phyloP scores from a whole-genome alignment of 2,329 filamentous ascomycete species.

The Fusarium sp. region DNA sequence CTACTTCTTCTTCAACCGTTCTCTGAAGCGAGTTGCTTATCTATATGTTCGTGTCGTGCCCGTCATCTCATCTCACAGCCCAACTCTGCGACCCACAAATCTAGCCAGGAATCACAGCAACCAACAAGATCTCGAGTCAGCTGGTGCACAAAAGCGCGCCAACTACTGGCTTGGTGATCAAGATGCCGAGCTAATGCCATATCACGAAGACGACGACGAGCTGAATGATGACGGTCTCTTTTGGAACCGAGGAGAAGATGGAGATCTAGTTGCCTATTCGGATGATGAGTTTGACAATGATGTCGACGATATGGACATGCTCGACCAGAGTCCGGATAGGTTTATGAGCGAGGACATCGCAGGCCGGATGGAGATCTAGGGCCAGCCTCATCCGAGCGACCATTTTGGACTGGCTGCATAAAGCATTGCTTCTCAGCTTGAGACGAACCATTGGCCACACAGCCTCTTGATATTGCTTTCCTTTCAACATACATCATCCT shows the following conservation, averaged over 20 bases:
- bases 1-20: conserved; percentile 98
- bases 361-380: conserved; percentile 70
- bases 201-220: conserved; percentile 60
- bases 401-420: background rate
- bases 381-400: conserved; percentile 8
- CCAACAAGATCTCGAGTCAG: conserved; percentile 48
- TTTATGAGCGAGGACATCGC: conserved; percentile 73
- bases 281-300: conserved; percentile 64
- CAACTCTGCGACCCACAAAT: conserved; percentile 54
- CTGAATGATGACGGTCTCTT: conserved; percentile 62
- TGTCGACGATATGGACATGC: conserved; percentile 55
- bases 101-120: conserved; percentile 45
- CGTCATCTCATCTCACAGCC: conserved; percentile 74
- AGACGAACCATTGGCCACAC: background rate
- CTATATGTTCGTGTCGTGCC: conserved; percentile 91
- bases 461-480: conserved; percentile 15
- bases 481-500: conserved; percentile 35
- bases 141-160: conserved; percentile 73
- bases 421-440: conserved; percentile 9
- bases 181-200: conserved; percentile 60
- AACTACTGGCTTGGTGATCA: conserved; percentile 87
- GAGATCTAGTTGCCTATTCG: conserved; percentile 65
- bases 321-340: conserved; percentile 59
- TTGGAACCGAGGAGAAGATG: conserved; percentile 69
- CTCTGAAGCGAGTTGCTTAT: conserved; percentile 91